Base-by-base conservation (phyloP, 2,329 filamentous ascomycete species). In the Paecilomyces sp. region DNA sequence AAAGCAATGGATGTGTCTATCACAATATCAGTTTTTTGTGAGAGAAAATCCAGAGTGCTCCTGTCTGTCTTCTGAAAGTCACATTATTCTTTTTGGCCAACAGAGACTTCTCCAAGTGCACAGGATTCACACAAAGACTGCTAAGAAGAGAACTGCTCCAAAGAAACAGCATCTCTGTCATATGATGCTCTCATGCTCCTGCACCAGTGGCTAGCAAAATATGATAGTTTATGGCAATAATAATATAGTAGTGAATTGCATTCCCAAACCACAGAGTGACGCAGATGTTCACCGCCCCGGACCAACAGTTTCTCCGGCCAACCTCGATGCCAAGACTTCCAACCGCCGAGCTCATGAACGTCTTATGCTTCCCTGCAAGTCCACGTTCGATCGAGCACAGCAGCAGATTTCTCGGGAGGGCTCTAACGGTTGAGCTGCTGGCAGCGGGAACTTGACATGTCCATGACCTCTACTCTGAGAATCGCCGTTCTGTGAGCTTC, bases 401-500 rank as follows among this genome's bases (percentile, higher is more conserved):
- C 41, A 47, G 41, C n/a, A 18, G 18, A 47, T 47, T 47, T n/a
- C 15, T 22, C n/a, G 41, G 41, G 41, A 47, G 41, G 64, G 62
- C 59, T 54, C 63, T 65, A 56, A 56, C 63, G 57, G 58, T 57
- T 60, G 59, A 61, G 62, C 63, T 64, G 58, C 58, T 61, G 22
- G 31, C 41, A 34, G 41, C 41, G n/a, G 15, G 15, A 9, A n/a
- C 41, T 47, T 47, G 41, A 47, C 41, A 47, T 47, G 6, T 18
- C 15, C 41, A 47, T 18, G n/a, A 18, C 18, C 41, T 47, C 5
- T 47, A 9, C 36, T 47, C n/a, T 47, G 3, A 18, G 41, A 47
- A 9, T 47, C 41, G 3, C 4, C 41, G 41, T 47, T 47, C 41
- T 47, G 7, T 18, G 41, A 47, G n/a, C 31, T 47, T 47, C n/a